Base-by-base conservation (phyloP, 495 filamentous ascomycete species). In the Thozetella sp. region DNA sequence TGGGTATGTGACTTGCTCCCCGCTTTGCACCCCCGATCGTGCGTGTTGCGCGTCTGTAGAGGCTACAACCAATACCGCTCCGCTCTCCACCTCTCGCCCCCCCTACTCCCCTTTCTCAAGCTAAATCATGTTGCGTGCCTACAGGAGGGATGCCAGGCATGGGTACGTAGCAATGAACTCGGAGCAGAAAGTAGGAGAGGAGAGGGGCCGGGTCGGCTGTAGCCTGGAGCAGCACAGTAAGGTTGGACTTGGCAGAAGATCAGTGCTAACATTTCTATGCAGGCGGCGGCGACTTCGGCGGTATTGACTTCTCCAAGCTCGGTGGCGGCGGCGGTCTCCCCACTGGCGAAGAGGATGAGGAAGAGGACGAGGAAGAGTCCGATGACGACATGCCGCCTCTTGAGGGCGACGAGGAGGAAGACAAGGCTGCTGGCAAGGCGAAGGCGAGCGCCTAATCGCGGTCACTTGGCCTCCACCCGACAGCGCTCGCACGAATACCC, bases 221-320 rank as follows among this genome's bases (percentile, higher is more conserved):
- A 17, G 17, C 30, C 30, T 37, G 6, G 30, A 6, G 17, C 30
- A 37, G 6, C 30, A 37, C 6, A 6, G 30, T 17, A 17, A 37
- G 30, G 30, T 6, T 37, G 30, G 58, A 60, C 60, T 50, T 25
- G 30, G 26, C 48, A 50, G 43, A 22, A 53, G n/a, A n/a, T n/a
- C n/a, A n/a, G n/a, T n/a, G n/a, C 66, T 67, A 61, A 68, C 66
- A 37, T 45, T 58, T 59, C 54, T 63, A 45, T 20, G 53, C 59
- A 63, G 76, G 76, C 58, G 82, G 81, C 55, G 84, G 80, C 55
- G 87, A 88, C 70, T 88, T 91, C 59, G 83, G 85, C 56, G 84
- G 86, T 30, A 86, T 92, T 73, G 90, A 97, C 75, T 96, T 97
- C 88, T 95, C 91, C 67, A 97, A 96, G 82, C 90, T 97, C 62